Evolutionary conservation across 2,329 filamentous ascomycete genomes (phyloP).

Genomic region (Samsoniella hepiali): DNA sequence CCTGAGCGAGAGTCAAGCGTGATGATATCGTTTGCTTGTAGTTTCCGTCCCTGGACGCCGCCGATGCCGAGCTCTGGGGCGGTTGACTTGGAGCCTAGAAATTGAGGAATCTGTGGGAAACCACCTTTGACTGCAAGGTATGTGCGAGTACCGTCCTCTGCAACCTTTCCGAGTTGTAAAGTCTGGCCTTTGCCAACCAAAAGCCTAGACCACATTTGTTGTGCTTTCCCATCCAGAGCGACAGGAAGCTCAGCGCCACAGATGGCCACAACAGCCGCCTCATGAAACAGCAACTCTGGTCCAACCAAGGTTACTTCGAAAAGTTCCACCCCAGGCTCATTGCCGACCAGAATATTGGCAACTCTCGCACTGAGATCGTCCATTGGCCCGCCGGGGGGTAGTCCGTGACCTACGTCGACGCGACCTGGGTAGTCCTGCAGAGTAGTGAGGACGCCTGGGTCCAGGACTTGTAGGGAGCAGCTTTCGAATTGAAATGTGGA

Average conservation of each 20-base stretch:
- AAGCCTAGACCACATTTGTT: slow-evolving; percentile 55
- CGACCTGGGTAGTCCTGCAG: slow-evolving; percentile 58
- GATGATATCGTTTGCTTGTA: slow-evolving; percentile 52
- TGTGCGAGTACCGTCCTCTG: slow-evolving; percentile 49
- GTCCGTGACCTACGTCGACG: slow-evolving; percentile 53
- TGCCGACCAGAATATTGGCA: slow-evolving; percentile 59
- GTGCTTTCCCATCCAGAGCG: slow-evolving; percentile 44
- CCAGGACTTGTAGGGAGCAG: slow-evolving; percentile 53
- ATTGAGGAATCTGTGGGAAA: slow-evolving; percentile 44
- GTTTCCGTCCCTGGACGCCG: slow-evolving; percentile 55
- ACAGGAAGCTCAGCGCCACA: slow-evolving; percentile 54
- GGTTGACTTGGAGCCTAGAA: slow-evolving; percentile 58
- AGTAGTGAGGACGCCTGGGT: slow-evolving; percentile 54
- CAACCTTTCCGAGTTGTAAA: slow-evolving; percentile 52
- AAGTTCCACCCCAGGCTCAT: slow-evolving; percentile 47
- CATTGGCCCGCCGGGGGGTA: slow-evolving; percentile 60
- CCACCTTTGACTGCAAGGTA: slow-evolving; percentile 54
- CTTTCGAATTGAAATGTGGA: slow-evolving; percentile 47
- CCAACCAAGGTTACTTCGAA: slow-evolving; percentile 60
- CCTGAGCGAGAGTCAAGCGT: slow-evolving; percentile 32
- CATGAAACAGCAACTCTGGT: slow-evolving; percentile 55
- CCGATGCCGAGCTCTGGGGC: slow-evolving; percentile 56
- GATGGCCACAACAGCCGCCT: slow-evolving; percentile 52
- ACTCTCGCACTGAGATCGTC: slow-evolving; percentile 54
- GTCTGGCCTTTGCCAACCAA: slow-evolving; percentile 44